These are phyloP conservation scores for Rhizoclosmatium globosum DNA, from an alignment of 192 early-diverging fungal species.

Conservation along the genomic window DNA sequence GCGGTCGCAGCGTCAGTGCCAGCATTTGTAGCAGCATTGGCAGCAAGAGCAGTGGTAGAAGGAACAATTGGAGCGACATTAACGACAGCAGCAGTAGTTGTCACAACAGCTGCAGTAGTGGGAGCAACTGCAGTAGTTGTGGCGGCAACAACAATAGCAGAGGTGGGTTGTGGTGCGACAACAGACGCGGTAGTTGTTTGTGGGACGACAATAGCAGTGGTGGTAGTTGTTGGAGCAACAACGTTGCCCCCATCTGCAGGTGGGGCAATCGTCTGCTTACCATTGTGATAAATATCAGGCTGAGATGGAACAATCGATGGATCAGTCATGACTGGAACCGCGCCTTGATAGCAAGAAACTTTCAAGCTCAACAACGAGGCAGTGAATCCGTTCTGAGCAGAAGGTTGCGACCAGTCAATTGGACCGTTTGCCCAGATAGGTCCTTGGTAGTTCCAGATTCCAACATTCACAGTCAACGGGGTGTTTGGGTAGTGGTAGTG, in stretches of 20 bases:
- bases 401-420: not conserved
- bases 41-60: not conserved
- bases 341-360: slow-evolving; percentile 25
- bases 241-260: not conserved
- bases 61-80: not conserved
- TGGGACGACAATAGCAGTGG: too few relatives aligned
- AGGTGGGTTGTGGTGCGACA: not conserved
- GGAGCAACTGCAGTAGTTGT: not conserved
- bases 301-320: slow-evolving; percentile 5
- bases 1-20: not conserved
- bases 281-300: not conserved
- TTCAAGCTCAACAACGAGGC: slow-evolving; percentile 13
- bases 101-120: too few relatives aligned
- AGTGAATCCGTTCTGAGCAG: not conserved
- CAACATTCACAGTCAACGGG: slow-evolving; percentile 25
- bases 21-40: not conserved
- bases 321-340: not conserved
- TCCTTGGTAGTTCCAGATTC: slow-evolving; percentile 35
- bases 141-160: not conserved
- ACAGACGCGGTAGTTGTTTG: not conserved
- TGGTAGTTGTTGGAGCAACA: too few relatives aligned
- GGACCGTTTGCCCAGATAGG: slow-evolving; percentile 18
- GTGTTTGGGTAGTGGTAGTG: slow-evolving; percentile 40
- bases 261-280: not conserved
- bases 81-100: not conserved